Base-by-base conservation (phyloP, 768 basidiomycete genomes). In the Botryobasidium botryosum region DNA sequence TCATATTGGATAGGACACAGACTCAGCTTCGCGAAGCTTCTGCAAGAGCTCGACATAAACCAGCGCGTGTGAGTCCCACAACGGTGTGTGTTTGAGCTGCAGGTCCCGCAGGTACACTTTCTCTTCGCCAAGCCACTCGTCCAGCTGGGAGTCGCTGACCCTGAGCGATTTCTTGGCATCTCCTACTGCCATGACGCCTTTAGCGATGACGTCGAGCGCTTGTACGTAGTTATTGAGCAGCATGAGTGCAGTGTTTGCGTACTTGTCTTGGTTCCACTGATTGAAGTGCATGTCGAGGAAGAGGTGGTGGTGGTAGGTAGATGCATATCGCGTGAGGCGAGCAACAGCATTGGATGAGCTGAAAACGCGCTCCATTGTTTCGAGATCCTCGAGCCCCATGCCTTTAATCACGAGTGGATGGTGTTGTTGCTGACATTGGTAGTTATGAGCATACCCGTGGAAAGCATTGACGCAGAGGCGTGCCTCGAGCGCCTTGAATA, bases 231-330 rank as follows among this genome's bases (percentile, higher is more conserved):
- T 33, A 33, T 33, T 33, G 18, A 33, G 32, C 10, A 33, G 32
- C 26, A 8, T 32, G 24, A 6, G 47, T 25, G 57, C 59, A 1
- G 60, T 47, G 40, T 59, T 59, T 8, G 45, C 44, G 46, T 63
- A 60, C 45, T 63, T 62, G 6, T 64, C 60, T 2, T 48, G 44
- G 50, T 66, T 60, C 60, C 63, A 62, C 12, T 60, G 56, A 3
- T 45, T 45, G 48, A 63, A 62, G 46, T 53, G 57, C n/a, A 54
- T 4, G 54, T 54, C n/a, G n/a, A n/a, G n/a, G n/a, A n/a, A n/a
- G n/a, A n/a, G n/a, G n/a, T n/a, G n/a, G n/a, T n/a, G n/a, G 17
- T 52, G 57, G 50, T 56, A 62, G 0, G 51, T 28, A 4, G 59
- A 56, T 13, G 56, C 53, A 46, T 62, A 57, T 2, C 56, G 51